Conservation (phyloP, 805 yeast genomes). For the Yamadazyma philogaea region DNA sequence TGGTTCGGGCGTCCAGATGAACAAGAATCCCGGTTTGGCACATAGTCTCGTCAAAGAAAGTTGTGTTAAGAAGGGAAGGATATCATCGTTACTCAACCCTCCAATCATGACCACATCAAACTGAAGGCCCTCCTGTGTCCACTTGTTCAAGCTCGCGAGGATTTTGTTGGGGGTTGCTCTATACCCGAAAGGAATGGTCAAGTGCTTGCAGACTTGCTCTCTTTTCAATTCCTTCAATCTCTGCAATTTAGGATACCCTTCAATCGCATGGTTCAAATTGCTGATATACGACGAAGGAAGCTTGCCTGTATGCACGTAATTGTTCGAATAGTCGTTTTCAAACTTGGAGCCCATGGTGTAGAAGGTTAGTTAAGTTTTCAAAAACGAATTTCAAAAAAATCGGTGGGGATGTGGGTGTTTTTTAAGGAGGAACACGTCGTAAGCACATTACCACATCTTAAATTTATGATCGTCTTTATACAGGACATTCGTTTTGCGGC, state of each 20-base stretch:
- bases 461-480: not conserved
- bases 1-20: conserved; percentile 82
- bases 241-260: conserved; percentile 84
- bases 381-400: not conserved
- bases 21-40: conserved; percentile 81
- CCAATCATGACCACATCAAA: conserved; percentile 94
- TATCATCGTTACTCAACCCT: conserved; percentile 72
- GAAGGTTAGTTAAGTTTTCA: no score
- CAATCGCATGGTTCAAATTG: conserved; percentile 63
- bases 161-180: conserved; percentile 53
- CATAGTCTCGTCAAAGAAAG: conserved; percentile 73
- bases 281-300: conserved; percentile 64
- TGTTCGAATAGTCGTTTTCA: conserved; percentile 72
- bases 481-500: not conserved
- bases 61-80: conserved; percentile 58
- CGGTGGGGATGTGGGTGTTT: not conserved
- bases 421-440: no score
- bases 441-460: not conserved
- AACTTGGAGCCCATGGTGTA: conserved; percentile 11
- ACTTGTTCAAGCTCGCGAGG: conserved; percentile 51
- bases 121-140: conserved; percentile 58
- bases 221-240: conserved; percentile 63
- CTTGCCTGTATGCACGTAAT: conserved; percentile 59
- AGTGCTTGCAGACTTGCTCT: conserved; percentile 50
- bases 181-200: conserved; percentile 65